phyloP scores from a whole-genome alignment of 495 filamentous ascomycete species.

The Penicillium chermesinum region DNA sequence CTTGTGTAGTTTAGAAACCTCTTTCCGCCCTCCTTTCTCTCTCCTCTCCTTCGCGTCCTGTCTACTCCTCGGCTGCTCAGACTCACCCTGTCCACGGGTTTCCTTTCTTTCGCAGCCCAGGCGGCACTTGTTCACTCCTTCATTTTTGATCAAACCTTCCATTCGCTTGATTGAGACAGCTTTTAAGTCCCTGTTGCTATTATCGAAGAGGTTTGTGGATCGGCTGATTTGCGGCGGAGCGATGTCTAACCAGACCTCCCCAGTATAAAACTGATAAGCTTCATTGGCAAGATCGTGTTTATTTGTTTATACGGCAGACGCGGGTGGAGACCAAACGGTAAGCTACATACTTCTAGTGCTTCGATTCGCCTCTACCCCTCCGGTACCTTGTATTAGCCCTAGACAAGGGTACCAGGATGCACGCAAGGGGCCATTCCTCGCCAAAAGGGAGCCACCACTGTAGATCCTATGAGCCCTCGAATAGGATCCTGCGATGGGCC shows the following conservation, averaged over 20 bases:
- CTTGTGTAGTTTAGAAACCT: too few species aligned
- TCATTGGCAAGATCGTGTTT: conserved; percentile 10
- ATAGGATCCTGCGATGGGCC: conserved; percentile 11
- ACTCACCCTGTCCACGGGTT: conserved; percentile 17
- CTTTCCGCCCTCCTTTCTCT: conserved; percentile 1
- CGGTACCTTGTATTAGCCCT: not conserved
- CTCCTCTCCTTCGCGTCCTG: conserved; percentile 1
- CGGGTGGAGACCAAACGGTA: conserved; percentile 15
- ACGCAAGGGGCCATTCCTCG: conserved; percentile 23
- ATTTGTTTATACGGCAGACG: conserved; percentile 22
- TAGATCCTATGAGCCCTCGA: conserved; percentile 12
- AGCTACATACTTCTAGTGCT: conserved; percentile 12
- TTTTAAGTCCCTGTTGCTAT: not conserved
- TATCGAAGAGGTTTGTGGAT: not conserved
- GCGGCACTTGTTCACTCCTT: conserved; percentile 6
- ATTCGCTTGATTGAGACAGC: conserved; percentile 2
- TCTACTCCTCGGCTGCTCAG: not conserved
- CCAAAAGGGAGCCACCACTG: conserved; percentile 12
- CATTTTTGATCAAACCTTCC: not conserved
- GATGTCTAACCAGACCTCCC: not conserved
- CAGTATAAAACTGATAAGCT: conserved; percentile 7
- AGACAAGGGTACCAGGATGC: conserved; percentile 7
- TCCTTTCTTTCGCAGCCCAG: conserved; percentile 8
- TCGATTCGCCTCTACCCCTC: conserved; percentile 8
- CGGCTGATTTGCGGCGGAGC: not conserved